phyloP scores from a whole-genome alignment of 331 rosid species.

The Malus hybrid region DNA sequence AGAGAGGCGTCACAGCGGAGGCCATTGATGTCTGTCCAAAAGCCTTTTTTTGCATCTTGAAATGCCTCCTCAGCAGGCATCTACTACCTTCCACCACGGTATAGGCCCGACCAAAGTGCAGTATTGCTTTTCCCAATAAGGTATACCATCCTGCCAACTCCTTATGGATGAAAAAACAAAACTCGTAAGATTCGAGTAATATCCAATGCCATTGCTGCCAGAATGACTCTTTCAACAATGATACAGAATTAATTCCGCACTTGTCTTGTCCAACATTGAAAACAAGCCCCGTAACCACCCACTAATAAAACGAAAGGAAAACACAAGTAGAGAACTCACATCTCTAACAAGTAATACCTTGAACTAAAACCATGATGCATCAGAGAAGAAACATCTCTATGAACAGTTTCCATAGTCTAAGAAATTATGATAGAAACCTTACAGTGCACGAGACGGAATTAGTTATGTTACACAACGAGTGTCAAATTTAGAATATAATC shows the following conservation, averaged over 20 bases:
- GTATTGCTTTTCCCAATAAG: constrained; percentile 83
- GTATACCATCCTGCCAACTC: constrained; percentile 55
- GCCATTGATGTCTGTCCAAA: constrained; percentile 55
- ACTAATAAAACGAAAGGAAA: background rate
- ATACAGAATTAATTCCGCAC: background rate
- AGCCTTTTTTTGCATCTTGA: constrained; percentile 56
- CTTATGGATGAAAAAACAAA: constrained; percentile 20
- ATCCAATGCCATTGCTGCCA: background rate
- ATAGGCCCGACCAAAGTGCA: constrained; percentile 51
- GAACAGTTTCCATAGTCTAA: background rate
- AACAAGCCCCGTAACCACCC: no score
- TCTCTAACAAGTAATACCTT: background rate
- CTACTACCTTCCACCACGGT: constrained; percentile 82
- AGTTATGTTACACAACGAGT: background rate
- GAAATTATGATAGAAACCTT: background rate
- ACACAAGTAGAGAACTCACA: background rate
- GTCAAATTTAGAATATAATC: no score
- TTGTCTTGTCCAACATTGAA: no score
- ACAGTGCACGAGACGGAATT: background rate
- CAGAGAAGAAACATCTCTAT: background rate
- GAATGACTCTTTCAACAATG: background rate
- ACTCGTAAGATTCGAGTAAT: background rate
- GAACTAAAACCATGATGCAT: background rate
- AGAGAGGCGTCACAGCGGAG: constrained; percentile 27
- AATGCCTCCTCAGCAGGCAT: constrained; percentile 64